Conservation (phyloP, 2,329 filamentous ascomycete species). For the Botrytis deweyae region DNA sequence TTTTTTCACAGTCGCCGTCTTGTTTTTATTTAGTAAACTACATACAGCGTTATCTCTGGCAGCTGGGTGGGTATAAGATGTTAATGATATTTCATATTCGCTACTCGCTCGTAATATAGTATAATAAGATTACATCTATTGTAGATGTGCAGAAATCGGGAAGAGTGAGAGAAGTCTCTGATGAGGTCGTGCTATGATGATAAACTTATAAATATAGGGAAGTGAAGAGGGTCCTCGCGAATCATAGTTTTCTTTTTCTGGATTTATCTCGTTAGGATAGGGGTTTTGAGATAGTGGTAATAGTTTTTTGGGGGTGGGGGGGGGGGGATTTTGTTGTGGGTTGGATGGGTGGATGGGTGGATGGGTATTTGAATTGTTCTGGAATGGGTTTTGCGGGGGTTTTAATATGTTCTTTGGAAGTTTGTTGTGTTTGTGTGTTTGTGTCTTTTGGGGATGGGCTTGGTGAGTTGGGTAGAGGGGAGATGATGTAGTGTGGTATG, state of each 20-base stretch:
- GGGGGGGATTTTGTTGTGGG: not conserved
- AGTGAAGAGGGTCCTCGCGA: not conserved
- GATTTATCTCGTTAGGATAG: not conserved
- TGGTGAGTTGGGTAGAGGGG: too few relatives aligned
- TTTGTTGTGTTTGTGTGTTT: too few relatives aligned
- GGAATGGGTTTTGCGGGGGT: not conserved
- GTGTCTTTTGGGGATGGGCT: too few relatives aligned
- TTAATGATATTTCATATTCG: not conserved
- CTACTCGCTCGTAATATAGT: not conserved
- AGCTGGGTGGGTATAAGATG: too few relatives aligned
- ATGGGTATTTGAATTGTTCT: not conserved
- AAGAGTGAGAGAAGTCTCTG: not conserved
- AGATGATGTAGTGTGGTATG: too few relatives aligned
- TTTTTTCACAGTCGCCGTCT: not conserved
- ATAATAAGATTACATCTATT: not conserved
- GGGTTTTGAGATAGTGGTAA: not conserved
- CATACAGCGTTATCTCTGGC: too few relatives aligned
- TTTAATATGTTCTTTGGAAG: too few relatives aligned
- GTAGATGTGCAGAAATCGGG: not conserved
- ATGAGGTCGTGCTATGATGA: not conserved
- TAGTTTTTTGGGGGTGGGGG: not conserved
- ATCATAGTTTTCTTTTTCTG: not conserved
- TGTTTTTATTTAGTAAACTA: too few relatives aligned
- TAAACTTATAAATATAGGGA: not conserved
- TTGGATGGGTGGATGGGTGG: not conserved